Conservation (phyloP, 2,329 filamentous ascomycete species). For the Sphaceloma murrayae region DNA sequence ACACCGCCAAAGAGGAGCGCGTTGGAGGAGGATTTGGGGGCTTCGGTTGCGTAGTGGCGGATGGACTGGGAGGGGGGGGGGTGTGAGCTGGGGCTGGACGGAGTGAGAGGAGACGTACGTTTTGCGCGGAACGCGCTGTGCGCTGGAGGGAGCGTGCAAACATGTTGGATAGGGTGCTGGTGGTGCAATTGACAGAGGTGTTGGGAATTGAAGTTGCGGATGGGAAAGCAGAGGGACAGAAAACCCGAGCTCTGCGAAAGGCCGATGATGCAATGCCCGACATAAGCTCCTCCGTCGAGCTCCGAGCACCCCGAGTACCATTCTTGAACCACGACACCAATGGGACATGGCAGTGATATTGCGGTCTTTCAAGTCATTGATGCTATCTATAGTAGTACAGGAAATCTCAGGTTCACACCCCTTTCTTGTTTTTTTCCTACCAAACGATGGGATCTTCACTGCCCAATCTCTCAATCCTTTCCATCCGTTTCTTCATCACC, state of each 20-base stretch:
- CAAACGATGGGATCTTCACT: slow-evolving; percentile 11
- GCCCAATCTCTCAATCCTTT: slow-evolving; percentile 2
- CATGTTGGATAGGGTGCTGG: slow-evolving; percentile 27
- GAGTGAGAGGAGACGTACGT: slow-evolving; percentile 26
- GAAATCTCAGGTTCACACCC: too few species aligned
- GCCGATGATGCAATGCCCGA: slow-evolving; percentile 14
- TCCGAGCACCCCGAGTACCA: too few species aligned
- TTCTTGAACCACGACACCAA: too few species aligned
- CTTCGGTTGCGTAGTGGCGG: slow-evolving; percentile 63
- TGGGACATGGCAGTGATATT: too few species aligned
- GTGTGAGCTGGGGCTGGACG: slow-evolving; percentile 19
- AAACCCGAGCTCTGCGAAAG: slow-evolving; percentile 8
- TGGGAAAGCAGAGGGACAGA: not conserved
- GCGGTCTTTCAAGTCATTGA: too few species aligned
- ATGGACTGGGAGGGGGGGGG: slow-evolving; percentile 51
- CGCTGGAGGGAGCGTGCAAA: slow-evolving; percentile 37
- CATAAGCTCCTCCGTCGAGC: too few species aligned
- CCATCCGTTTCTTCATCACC: not conserved
- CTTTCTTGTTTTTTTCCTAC: not conserved
- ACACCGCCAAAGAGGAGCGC: slow-evolving; percentile 52
- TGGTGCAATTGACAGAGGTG: not conserved
- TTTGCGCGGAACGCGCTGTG: slow-evolving; percentile 28
- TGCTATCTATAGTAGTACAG: too few species aligned
- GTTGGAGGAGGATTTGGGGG: slow-evolving; percentile 49
- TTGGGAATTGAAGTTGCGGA: not conserved